Percentiles rank a stretch among this genome's conserved stretches.
Evolutionary conservation across 1,284 basidiomycete species (phyloP).

Genomic region (Phenoliferia sp.): DNA sequence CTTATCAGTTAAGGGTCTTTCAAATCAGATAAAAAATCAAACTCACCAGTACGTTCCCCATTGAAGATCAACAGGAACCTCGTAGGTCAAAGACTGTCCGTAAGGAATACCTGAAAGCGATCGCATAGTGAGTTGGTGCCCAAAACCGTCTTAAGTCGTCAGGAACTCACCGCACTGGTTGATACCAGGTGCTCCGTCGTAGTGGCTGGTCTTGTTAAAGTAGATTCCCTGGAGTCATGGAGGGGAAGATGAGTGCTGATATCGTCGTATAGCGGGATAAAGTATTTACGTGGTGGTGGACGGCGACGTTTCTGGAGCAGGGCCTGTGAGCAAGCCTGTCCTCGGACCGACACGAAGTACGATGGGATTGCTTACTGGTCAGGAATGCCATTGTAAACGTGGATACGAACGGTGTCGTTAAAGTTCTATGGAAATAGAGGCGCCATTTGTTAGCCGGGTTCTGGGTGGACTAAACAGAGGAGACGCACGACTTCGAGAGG

Average conservation of each 20-base stretch:
- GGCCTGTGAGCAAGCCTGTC: slow-evolving; percentile 56
- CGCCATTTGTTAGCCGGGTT: neutral
- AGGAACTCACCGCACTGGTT: slow-evolving; percentile 65
- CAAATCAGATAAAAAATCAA: neutral
- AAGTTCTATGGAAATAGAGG: slow-evolving; percentile 63
- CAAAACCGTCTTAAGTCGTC: neutral
- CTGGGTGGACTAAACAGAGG: slow-evolving; percentile 43
- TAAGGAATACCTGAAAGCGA: slow-evolving; percentile 56
- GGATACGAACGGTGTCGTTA: slow-evolving; percentile 67
- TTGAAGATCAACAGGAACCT: slow-evolving; percentile 61
- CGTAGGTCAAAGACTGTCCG: slow-evolving; percentile 67
- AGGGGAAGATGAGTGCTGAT: neutral
- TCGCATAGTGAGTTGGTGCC: neutral
- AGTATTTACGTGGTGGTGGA: slow-evolving; percentile 72
- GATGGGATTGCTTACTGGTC: no score
- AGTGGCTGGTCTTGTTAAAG: slow-evolving; percentile 55
- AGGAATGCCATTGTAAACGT: slow-evolving; percentile 46
- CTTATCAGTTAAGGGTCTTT: neutral
- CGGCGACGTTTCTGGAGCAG: slow-evolving; percentile 46
- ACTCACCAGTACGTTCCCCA: slow-evolving; percentile 29
- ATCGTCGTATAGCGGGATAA: slow-evolving; percentile 48
- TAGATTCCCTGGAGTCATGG: slow-evolving; percentile 8
- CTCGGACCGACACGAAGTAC: neutral
- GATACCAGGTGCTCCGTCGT: slow-evolving; percentile 77
- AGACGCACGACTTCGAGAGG: neutral